Conservation (phyloP, 2,329 filamentous ascomycete genomes). For the Cytospora leucostoma region DNA sequence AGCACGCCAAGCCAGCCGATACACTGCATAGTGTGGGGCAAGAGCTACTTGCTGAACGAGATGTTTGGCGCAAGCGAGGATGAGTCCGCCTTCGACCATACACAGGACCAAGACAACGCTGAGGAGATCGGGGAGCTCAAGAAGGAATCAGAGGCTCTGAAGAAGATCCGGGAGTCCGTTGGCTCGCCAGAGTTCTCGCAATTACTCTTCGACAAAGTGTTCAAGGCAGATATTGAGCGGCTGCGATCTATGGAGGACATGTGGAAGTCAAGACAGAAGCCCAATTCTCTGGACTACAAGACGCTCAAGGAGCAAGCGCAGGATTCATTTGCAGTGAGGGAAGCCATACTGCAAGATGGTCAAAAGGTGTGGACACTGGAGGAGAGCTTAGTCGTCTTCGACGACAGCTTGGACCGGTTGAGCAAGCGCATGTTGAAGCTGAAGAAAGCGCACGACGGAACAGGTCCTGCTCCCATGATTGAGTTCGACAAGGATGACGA, state of each 20-base stretch:
- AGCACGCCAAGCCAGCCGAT: constrained; percentile 96
- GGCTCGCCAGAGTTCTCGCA: constrained; percentile 75
- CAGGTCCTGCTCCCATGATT: constrained; percentile 64
- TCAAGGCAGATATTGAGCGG: constrained; percentile 78
- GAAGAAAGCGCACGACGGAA: constrained; percentile 49
- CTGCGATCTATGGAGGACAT: constrained; percentile 88
- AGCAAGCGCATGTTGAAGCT: constrained; percentile 71
- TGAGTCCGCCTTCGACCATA: constrained; percentile 76
- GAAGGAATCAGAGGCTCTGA: constrained; percentile 80
- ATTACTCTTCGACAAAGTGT: constrained; percentile 91
- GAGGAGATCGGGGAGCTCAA: constrained; percentile 86
- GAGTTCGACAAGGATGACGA: constrained; percentile 96
- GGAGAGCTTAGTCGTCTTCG: constrained; percentile 85
- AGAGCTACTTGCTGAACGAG: constrained; percentile 93
- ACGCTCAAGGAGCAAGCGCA: constrained; percentile 55
- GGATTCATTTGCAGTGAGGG: constrained; percentile 50
- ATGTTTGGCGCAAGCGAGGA: constrained; percentile 93
- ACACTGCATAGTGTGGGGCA: constrained; percentile 98
- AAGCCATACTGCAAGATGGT: constrained; percentile 62
- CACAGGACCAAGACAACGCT: constrained; percentile 78
- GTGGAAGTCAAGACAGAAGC: constrained; percentile 84
- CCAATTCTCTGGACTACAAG: constrained; percentile 72
- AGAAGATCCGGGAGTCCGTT: constrained; percentile 78
- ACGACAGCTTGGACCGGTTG: constrained; percentile 76
- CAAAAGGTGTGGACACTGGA: constrained; percentile 79